Evolutionary conservation across 1,284 basidiomycete genomes (phyloP).

Genomic region (Ceratobasidium sp.): DNA sequence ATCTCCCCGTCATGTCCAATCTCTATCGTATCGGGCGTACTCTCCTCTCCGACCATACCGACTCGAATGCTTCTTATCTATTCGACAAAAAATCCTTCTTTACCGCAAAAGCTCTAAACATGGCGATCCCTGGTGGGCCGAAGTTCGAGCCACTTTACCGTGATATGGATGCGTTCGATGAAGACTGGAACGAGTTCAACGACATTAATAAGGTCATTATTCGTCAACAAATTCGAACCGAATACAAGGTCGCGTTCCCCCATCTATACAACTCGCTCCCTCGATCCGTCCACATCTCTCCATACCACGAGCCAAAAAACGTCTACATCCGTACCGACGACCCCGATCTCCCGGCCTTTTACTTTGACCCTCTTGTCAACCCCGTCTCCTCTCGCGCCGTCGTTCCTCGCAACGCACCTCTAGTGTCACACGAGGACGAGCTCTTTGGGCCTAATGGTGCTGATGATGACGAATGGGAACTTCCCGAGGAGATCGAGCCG

Average conservation of each 20-base stretch:
- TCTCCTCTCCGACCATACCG: constrained; percentile 91
- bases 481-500: constrained; percentile 84
- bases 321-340: constrained; percentile 99
- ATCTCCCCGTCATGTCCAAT: constrained; percentile 95
- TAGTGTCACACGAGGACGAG: constrained; percentile 89
- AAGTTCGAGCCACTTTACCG: constrained; percentile 89
- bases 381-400: constrained; percentile 91
- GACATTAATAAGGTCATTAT: no score
- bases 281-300: constrained; percentile 91
- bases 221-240: constrained; percentile 95
- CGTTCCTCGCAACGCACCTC: constrained; percentile 82
- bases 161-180: no score
- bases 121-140: constrained; percentile 98
- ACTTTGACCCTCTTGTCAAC: constrained; percentile 98
- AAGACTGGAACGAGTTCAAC: no score
- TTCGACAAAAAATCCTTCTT: constrained; percentile 99
- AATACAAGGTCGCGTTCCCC: constrained; percentile 99
- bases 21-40: constrained; percentile 96
- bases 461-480: constrained; percentile 89
- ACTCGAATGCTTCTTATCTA: constrained; percentile 89
- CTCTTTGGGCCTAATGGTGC: constrained; percentile 89
- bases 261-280: constrained; percentile 99
- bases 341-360: constrained; percentile 99
- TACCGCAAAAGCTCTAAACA: constrained; percentile 97
- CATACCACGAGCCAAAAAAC: constrained; percentile 95